Conservation (phyloP, 805 yeast species). For the Myxozyma udenii region DNA sequence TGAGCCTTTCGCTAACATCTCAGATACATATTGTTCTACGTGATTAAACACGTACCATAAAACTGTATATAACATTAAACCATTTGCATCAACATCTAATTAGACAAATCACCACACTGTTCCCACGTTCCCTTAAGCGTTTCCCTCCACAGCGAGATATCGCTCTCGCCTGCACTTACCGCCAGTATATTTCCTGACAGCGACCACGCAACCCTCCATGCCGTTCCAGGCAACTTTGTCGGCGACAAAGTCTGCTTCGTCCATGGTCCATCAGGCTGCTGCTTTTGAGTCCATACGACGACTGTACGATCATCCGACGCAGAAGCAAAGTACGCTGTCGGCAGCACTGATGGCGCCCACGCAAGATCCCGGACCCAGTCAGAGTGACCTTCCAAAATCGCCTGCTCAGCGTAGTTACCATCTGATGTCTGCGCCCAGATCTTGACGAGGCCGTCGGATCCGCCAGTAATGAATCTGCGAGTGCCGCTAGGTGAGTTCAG, state of each 20-base stretch:
- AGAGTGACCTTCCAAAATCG: constrained; percentile 78
- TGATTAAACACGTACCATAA: background rate
- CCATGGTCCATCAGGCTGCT: constrained; percentile 62
- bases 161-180: constrained; percentile 92
- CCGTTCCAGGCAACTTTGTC: constrained; percentile 91
- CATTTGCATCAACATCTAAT: constrained; percentile 41
- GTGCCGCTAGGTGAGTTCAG: constrained; percentile 32
- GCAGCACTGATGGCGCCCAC: constrained; percentile 91
- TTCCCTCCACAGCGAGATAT: constrained; percentile 95
- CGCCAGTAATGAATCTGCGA: constrained; percentile 87
- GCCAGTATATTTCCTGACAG: constrained; percentile 93
- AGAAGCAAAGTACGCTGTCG: constrained; percentile 86
- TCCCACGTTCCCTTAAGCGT: constrained; percentile 92
- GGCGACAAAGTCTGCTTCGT: constrained; percentile 68
- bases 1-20: background rate
- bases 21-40: background rate
- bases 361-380: constrained; percentile 99
- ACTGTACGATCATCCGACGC: constrained; percentile 97
- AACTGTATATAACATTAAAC: background rate
- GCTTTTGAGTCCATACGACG: constrained; percentile 84
- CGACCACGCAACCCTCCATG: constrained; percentile 99
- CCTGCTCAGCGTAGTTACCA: constrained; percentile 64
- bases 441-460: constrained; percentile 89
- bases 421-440: constrained; percentile 68
- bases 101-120: constrained; percentile 93